Base-by-base conservation (phyloP, 805 yeast genomes). In the Torulaspora maleeae region DNA sequence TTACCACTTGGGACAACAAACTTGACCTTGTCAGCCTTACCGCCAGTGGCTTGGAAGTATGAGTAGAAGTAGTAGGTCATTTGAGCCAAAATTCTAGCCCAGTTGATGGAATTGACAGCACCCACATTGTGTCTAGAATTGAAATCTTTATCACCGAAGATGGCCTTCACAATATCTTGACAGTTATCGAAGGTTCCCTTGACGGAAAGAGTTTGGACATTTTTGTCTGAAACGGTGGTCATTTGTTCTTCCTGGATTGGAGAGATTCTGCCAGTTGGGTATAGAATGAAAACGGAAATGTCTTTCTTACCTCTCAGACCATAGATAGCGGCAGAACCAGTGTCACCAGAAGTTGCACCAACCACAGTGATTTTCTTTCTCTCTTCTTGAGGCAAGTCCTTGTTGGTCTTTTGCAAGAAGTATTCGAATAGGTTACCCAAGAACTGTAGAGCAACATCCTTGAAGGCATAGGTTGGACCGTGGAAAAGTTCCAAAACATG, bases 261-360 rank as follows among this genome's bases (percentile, higher is more conserved):
- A 28, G 98, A 90, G 46, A 93, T 93, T 66, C 97, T 82, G 40
- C 98, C 99, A 7, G 95, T 87, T 59, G 99, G 99, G 64, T 91
- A 93, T 58, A 93, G 72, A 53, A 93, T 93, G 69, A 93, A 93
- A 17, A 93, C 99, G 25, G 95, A 85, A n/a, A 93, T 96, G 66
- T 93, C 98, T 69, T 89, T 86, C 71, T 93, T 93, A 67, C 95
- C 95, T 71, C 99, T 79, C 55, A 93, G 77, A 44, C 99, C 99
- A 70, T 93, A 93, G 56, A 93, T 93, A 51, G 99, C 99, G 44
- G 99, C 99, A 43, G 96, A 86, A 49, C 99, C 99, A 38, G 99
- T 93, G 62, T 93, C 99, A 63, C 99, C 99, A 38, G 95, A 85
- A 22, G 99, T 93, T 36, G 99, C 99, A 61, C 99, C 99, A 47